These are phyloP conservation scores for Xylaria sp. DNA, from an alignment of 2,329 filamentous ascomycete species.

Conservation along the genomic window DNA sequence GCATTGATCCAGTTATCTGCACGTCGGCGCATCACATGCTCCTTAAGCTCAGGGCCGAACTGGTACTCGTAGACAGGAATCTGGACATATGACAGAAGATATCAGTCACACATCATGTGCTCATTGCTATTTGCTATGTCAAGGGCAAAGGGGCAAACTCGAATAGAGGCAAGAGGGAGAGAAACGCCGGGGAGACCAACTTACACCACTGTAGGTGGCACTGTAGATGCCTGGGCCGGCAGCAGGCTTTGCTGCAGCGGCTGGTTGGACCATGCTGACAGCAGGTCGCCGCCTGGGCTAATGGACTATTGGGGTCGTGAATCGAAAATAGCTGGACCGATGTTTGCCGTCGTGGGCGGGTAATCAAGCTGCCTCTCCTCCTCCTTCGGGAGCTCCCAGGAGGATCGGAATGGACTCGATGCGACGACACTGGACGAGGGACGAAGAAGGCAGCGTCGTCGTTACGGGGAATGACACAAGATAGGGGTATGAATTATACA, in stretches of 20 bases:
- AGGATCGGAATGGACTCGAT: not conserved
- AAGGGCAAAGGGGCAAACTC: not conserved
- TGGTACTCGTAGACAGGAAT: constrained; percentile 94
- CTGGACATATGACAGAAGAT: constrained; percentile 40
- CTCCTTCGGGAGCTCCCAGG: too few species aligned
- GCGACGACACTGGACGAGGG: not conserved
- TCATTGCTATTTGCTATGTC: not conserved
- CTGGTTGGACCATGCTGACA: constrained; percentile 16
- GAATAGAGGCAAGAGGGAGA: not conserved
- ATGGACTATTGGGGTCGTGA: too few species aligned
- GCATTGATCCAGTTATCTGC: constrained; percentile 98
- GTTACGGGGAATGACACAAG: not conserved
- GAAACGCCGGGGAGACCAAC: constrained; percentile 29
- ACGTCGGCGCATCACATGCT: constrained; percentile 93
- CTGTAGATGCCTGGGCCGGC: constrained; percentile 53
- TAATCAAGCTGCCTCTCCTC: too few species aligned
- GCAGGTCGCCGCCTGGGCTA: not conserved
- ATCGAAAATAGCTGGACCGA: too few species aligned
- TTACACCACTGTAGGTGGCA: constrained; percentile 64
- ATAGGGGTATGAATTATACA: not conserved
- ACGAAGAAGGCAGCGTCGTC: not conserved
- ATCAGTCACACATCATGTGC: not conserved
- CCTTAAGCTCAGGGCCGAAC: constrained; percentile 68
- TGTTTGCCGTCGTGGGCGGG: too few species aligned
- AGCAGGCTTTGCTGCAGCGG: constrained; percentile 34